phyloP scores from a whole-genome alignment of 177 flowering plant species.

The Vitis hybrid region DNA sequence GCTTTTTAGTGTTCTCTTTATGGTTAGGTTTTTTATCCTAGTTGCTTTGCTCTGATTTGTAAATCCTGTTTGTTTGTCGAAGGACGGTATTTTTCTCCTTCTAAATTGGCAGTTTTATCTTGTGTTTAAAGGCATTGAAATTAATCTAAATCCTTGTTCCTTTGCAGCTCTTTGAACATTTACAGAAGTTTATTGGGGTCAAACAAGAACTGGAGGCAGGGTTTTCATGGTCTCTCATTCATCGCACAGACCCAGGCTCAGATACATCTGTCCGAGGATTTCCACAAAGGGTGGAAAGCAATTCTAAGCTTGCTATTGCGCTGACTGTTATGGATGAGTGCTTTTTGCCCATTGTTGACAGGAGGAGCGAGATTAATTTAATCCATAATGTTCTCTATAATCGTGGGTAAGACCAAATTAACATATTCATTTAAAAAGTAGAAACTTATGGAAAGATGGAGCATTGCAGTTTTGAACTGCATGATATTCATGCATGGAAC shows the following conservation, averaged over 20 bases:
- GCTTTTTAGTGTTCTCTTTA: too few relatives aligned
- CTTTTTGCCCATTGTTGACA: conserved; percentile 84
- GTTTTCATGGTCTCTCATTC: conserved; percentile 86
- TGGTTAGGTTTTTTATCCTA: not conserved
- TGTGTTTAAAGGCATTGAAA: not conserved
- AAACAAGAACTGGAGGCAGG: conserved; percentile 89
- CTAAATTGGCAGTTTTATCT: conserved; percentile 5
- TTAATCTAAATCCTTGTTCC: conserved; percentile 6
- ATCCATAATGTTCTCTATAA: conserved; percentile 81
- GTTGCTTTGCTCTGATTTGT: not conserved
- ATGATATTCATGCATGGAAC: too few relatives aligned
- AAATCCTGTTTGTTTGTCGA: not conserved
- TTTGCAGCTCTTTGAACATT: conserved; percentile 64
- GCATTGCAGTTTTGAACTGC: not conserved
- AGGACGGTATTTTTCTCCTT: not conserved
- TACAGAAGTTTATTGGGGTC: conserved; percentile 76
- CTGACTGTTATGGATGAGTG: conserved; percentile 91
- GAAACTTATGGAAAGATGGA: not conserved
- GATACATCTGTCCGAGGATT: conserved; percentile 41
- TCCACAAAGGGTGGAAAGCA: conserved; percentile 74
- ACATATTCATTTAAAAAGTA: not conserved
- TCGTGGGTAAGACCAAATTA: conserved; percentile 65
- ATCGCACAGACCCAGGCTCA: conserved; percentile 53
- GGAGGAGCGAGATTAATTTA: conserved; percentile 78
- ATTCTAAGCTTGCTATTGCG: conserved; percentile 91